Conservation (phyloP, 2,329 filamentous ascomycete species). For the Colletotrichum sp. region DNA sequence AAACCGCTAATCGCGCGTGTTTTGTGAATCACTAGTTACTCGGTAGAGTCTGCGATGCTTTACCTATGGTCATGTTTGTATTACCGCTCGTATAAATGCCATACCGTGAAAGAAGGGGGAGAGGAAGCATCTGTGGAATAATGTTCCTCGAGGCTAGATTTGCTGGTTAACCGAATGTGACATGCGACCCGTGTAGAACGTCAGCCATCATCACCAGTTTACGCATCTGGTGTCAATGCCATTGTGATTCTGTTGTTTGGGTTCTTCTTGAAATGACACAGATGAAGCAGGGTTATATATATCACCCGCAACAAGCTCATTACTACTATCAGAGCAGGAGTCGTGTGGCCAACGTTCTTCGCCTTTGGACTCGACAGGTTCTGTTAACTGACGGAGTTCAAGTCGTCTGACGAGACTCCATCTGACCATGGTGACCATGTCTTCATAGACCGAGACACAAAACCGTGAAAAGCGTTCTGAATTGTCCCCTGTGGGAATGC, state of each 20-base stretch:
- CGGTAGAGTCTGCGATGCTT: not conserved
- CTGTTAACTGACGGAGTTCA: not conserved
- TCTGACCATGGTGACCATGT: not conserved
- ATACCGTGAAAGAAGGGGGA: rapidly evolving
- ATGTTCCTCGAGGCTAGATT: not conserved
- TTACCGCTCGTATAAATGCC: not conserved
- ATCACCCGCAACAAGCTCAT: rapidly evolving
- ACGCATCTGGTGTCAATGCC: too few relatives aligned
- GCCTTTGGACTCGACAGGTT: not conserved
- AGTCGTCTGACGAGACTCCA: rapidly evolving
- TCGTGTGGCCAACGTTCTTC: not conserved
- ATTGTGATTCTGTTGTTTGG: not conserved
- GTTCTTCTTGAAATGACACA: not conserved
- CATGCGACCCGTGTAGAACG: not conserved
- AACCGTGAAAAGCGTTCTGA: not conserved
- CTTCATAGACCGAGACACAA: not conserved
- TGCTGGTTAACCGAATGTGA: not conserved
- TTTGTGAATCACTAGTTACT: not conserved
- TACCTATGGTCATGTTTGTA: rapidly evolving
- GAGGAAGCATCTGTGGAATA: not conserved
- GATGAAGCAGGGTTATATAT: not conserved
- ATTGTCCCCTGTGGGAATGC: rapidly evolving
- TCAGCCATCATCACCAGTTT: too few relatives aligned
- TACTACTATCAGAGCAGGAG: not conserved
- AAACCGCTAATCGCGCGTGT: not conserved